Conservation (phyloP, 2,329 filamentous ascomycete species). For the Pseudonectria buxi region DNA sequence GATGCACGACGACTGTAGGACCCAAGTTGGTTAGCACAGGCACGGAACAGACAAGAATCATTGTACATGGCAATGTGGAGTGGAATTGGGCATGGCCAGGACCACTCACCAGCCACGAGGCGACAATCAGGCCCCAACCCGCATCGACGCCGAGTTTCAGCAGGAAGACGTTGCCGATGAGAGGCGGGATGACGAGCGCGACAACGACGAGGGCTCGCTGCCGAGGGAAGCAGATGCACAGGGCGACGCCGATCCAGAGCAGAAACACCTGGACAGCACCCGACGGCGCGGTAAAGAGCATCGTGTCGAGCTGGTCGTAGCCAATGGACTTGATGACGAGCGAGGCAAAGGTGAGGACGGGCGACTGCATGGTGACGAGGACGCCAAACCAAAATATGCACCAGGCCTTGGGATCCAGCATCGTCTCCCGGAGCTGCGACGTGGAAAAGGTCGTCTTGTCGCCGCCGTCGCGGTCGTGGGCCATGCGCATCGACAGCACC, state of each 20-base stretch:
- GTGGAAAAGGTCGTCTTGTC: slow-evolving; percentile 36
- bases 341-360: slow-evolving; percentile 34
- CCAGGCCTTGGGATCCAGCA: slow-evolving; percentile 37
- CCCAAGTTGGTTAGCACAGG: neutral
- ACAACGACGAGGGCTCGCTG: slow-evolving; percentile 34
- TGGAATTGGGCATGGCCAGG: neutral
- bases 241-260: slow-evolving; percentile 38
- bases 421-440: slow-evolving; percentile 36
- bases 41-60: no score
- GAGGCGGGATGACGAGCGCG: slow-evolving; percentile 32
- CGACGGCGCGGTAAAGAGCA: slow-evolving; percentile 41
- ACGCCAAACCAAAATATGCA: slow-evolving; percentile 8
- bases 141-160: slow-evolving; percentile 32
- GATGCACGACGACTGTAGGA: slow-evolving; percentile 33
- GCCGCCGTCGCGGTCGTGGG: slow-evolving; percentile 25
- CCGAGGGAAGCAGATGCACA: slow-evolving; percentile 31
- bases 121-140: slow-evolving; percentile 41
- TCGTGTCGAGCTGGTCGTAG: slow-evolving; percentile 36
- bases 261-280: slow-evolving; percentile 40
- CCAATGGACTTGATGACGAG: slow-evolving; percentile 42
- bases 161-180: slow-evolving; percentile 38
- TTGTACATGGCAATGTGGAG: no score
- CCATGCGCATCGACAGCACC: slow-evolving; percentile 30
- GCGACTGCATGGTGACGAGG: slow-evolving; percentile 9
- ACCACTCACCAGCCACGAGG: slow-evolving; percentile 36